Evolutionary conservation across 1,139 yeast species (phyloP), one percentile per base, ranked within the genome.

Genomic region (Yamadazyma sp.): DNA sequence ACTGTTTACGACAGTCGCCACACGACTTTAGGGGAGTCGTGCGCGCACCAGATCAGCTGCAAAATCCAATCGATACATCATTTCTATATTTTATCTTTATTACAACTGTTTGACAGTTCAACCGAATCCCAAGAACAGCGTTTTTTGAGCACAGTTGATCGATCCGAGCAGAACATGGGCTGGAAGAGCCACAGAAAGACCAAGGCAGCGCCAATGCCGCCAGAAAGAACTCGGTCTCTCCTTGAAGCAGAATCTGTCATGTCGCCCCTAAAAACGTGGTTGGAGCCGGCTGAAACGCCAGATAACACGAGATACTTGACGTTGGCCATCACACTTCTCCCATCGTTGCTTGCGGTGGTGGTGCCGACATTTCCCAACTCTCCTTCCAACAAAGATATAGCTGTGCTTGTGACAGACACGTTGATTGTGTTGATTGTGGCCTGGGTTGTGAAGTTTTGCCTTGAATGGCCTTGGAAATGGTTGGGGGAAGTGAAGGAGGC

Each of bases 381-480:
- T 17, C 43, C 50, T 3, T 35, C 45, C 4, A 35, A 31, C 15
- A 32, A 32, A 6, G 53, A 48, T 28, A 18, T 47, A 3, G 51
- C 52, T 3, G 31, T 48, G 17, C 40, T 61, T 23, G 44, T 63
- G 16, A 61, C 67, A 15, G 67, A 64, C 39, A 45, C 55, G 3
- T 41, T 65, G 21, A 52, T 61, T 22, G 53, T 65, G 8, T 31
- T 61, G 11, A 37, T 62, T 2, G 55, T 63, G 2, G 54, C 64
- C 10, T 56, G 61, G 56, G 49, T 57, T 3, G 59, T 64, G 11
- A 56, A 54, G 37, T 52, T 54, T 29, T 46, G 59, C 2, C 51
- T 57, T 20, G 69, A 64, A 33, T 64, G 70, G 70, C 70, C 71
- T 1, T 64, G 67, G 63, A 46, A 47, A 11, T 64, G 70, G 71